phyloP scores from a whole-genome alignment of 2,329 filamentous ascomycete genomes.

The Claviceps africana region DNA sequence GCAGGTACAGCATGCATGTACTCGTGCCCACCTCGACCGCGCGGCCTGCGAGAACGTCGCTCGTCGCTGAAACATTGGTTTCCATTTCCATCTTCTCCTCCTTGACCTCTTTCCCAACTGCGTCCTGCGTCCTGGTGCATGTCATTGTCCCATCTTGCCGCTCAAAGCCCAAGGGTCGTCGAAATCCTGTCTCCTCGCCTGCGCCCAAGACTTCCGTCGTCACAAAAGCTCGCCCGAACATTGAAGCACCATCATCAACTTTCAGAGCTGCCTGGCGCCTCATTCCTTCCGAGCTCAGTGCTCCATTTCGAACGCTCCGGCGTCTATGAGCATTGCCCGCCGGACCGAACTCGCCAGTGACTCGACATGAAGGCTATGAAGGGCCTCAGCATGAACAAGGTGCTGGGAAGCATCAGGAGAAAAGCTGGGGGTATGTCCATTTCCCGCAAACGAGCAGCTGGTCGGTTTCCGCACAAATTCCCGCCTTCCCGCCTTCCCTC shows the following conservation, averaged over 20 bases:
- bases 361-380: slow-evolving; percentile 31
- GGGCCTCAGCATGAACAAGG: slow-evolving; percentile 40
- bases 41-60: neutral
- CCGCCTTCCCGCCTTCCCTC: neutral
- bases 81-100: neutral
- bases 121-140: neutral
- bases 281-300: neutral
- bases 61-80: neutral
- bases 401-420: slow-evolving; percentile 41
- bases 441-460: neutral
- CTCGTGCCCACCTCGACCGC: neutral
- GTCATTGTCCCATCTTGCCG: neutral
- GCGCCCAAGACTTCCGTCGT: neutral
- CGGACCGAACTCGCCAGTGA: neutral
- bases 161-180: neutral
- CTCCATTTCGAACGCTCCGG: neutral
- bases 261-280: neutral
- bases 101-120: neutral
- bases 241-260: neutral
- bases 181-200: neutral
- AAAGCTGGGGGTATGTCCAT: slow-evolving; percentile 21
- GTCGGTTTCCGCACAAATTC: neutral
- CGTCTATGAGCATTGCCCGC: neutral
- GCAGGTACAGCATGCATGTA: neutral
- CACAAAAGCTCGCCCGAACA: neutral